Evolutionary conservation across 352 stramenopile genomes (phyloP), one percentile per base, ranked within the genome.

Genomic region (Phytopythium cucurbitacearum): DNA sequence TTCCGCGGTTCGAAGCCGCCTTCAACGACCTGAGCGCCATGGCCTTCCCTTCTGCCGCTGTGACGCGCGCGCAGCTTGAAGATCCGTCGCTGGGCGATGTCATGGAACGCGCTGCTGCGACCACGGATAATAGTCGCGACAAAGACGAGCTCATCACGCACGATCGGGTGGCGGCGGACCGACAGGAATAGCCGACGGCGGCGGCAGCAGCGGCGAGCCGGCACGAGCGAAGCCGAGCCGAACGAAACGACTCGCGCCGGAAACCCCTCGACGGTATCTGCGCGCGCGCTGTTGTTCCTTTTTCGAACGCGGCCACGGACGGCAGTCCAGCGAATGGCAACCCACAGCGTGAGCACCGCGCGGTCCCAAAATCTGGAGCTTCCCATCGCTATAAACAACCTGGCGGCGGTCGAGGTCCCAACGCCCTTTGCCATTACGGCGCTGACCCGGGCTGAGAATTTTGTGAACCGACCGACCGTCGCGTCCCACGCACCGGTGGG

Each of bases 11-110:
- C 50, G 83, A 91, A 52, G 69, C 83, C 1, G 80, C 83, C 2
- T 94, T 94, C 44, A 90, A 91, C 62, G 83, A 94, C 63, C 55
- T 75, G 5, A 71, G 69, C 36, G 57, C 69, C 16, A 56, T 70
- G 45, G 32, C 21, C 7, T 75, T 75, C 52, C 51, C 53, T 9
- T 36, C 59, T 1, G 9, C 43, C 28, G 47, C 59, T 38, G 46
- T 65, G 7, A 36, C 52, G 5, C 35, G 38, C 34, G 61, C 48
- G n/a, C 52, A 69, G 11, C 10, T 21, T 16, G 40, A 56, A 28
- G 57, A 69, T 42, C 12, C 34, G 11, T 41, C 40, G 4, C 58
- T 71, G 7, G 52, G 44, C n/a, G 28, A 64, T 16, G 51, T 32
- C 28, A 71, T 69, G 58, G 47, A 51, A 39, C 36, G 36, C 15